phyloP scores from a whole-genome alignment of 1,139 yeast species.

The Hyphopichia khmerensis region DNA sequence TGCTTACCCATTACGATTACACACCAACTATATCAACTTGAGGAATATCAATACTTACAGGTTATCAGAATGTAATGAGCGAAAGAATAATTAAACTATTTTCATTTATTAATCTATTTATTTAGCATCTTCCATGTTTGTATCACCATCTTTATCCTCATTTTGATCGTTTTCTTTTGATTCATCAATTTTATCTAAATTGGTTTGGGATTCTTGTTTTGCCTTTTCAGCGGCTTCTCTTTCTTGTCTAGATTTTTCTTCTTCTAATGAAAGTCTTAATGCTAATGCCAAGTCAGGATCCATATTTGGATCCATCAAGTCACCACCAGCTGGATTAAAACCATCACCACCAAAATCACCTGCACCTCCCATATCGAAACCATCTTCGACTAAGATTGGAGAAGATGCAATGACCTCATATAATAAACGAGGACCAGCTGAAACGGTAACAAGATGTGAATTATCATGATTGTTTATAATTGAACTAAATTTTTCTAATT shows the following conservation, averaged over 20 bases:
- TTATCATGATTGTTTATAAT: slow-evolving; percentile 72
- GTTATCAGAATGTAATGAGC: background rate
- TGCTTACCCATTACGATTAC: too few species aligned
- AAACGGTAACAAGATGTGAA: slow-evolving; percentile 81
- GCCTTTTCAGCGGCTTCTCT: slow-evolving; percentile 48
- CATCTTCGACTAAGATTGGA: slow-evolving; percentile 64
- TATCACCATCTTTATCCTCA: slow-evolving; percentile 18
- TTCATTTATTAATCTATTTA: slow-evolving; percentile 4
- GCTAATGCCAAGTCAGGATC: slow-evolving; percentile 98
- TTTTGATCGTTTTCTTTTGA: slow-evolving; percentile 17
- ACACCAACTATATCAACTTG: too few species aligned
- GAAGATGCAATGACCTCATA: slow-evolving; percentile 74
- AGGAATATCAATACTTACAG: too few species aligned
- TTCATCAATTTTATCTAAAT: slow-evolving; percentile 36
- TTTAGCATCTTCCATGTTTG: slow-evolving; percentile 17
- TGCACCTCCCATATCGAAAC: slow-evolving; percentile 44
- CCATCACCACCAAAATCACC: slow-evolving; percentile 43
- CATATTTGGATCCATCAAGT: slow-evolving; percentile 82
- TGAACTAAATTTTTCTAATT: slow-evolving; percentile 79
- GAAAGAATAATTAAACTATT: background rate
- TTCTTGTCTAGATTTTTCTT: slow-evolving; percentile 77
- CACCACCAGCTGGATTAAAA: slow-evolving; percentile 50
- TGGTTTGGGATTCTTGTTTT: slow-evolving; percentile 18
- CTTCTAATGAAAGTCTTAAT: slow-evolving; percentile 78
- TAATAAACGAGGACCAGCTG: slow-evolving; percentile 82